These are phyloP conservation scores for Inga laurina DNA, from an alignment of 306 rosid genomes.

Conservation along the genomic window DNA sequence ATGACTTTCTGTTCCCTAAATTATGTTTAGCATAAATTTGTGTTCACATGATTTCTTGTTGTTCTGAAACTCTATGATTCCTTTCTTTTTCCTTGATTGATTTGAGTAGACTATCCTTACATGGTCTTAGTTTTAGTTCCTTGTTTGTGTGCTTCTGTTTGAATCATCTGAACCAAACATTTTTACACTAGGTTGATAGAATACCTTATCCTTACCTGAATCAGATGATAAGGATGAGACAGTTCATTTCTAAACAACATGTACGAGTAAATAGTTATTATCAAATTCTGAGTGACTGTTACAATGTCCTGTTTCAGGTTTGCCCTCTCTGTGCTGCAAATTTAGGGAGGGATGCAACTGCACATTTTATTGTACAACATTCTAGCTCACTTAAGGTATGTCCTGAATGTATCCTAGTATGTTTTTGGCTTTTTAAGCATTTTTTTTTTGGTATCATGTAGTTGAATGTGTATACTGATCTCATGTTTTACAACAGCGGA, in stretches of 20 bases:
- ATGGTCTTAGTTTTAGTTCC: background rate
- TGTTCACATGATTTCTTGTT: constrained; percentile 10
- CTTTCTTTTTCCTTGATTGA: constrained; percentile 16
- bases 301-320: constrained; percentile 55
- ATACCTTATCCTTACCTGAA: constrained; percentile 22
- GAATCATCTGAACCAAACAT: background rate
- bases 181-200: constrained; percentile 14
- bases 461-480: constrained; percentile 17
- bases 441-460: constrained; percentile 22
- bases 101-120: background rate
- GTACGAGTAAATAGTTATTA: background rate
- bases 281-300: constrained; percentile 35
- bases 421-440: constrained; percentile 21
- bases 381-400: constrained; percentile 72
- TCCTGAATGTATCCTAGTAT: constrained; percentile 3
- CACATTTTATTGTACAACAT: constrained; percentile 69
- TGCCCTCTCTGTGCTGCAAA: constrained; percentile 90
- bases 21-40: background rate
- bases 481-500: constrained; percentile 57
- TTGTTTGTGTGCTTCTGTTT: background rate
- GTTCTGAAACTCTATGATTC: background rate
- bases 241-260: background rate
- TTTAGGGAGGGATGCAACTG: constrained; percentile 70
- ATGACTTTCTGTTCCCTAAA: constrained; percentile 28
- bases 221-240: constrained; percentile 14